Percentiles rank a stretch among this genome's conserved stretches.
Evolutionary conservation across 2,329 filamentous ascomycete species (phyloP).

Genomic region (Cercospora beticola): DNA sequence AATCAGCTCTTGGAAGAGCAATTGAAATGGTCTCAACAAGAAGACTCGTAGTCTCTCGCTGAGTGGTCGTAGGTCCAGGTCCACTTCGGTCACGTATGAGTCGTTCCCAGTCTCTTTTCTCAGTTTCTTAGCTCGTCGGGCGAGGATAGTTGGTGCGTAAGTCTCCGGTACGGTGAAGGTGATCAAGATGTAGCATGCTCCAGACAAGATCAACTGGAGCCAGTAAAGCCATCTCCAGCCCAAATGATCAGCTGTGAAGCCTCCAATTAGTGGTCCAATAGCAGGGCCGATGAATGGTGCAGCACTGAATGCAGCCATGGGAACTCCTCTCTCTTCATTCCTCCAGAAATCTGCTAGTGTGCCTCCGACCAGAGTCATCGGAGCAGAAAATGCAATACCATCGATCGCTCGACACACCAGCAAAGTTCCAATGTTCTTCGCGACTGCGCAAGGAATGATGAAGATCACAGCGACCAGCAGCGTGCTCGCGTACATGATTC

Average conservation of each 20-base stretch:
- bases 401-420: slow-evolving; percentile 57
- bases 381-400: slow-evolving; percentile 53
- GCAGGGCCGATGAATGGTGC: slow-evolving; percentile 33
- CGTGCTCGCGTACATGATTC: slow-evolving; percentile 52
- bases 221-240: slow-evolving; percentile 63
- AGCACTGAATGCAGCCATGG: slow-evolving; percentile 35
- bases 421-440: slow-evolving; percentile 56
- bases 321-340: slow-evolving; percentile 35
- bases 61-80: slow-evolving; percentile 71
- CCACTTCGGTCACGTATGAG: slow-evolving; percentile 74
- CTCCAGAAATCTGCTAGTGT: slow-evolving; percentile 34
- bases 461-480: slow-evolving; percentile 55
- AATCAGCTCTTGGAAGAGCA: slow-evolving; percentile 80
- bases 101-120: slow-evolving; percentile 66
- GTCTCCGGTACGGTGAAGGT: slow-evolving; percentile 90
- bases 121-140: slow-evolving; percentile 66
- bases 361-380: slow-evolving; percentile 49
- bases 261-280: slow-evolving; percentile 62
- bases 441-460: slow-evolving; percentile 58
- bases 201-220: slow-evolving; percentile 77
- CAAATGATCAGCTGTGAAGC: slow-evolving; percentile 66
- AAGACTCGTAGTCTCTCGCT: slow-evolving; percentile 70
- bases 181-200: slow-evolving; percentile 69
- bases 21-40: slow-evolving; percentile 78
- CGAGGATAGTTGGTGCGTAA: slow-evolving; percentile 77